These are phyloP conservation scores for Solanum chaucha DNA, from an alignment of 257 asterid species.

Conservation along the genomic window DNA sequence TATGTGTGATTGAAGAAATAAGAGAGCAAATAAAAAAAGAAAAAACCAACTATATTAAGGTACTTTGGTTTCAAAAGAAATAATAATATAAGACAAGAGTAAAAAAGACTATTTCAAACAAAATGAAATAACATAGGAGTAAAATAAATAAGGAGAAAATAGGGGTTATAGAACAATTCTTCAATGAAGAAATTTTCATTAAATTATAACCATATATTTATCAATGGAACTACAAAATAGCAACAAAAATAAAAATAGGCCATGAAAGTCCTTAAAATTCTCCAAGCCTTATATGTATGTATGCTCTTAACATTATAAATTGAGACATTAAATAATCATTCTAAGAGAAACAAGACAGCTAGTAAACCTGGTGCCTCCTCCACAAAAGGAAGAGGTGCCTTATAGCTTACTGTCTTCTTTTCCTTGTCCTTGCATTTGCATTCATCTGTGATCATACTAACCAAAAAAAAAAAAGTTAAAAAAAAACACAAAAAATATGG, in stretches of 20 bases:
- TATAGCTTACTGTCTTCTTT: neutral
- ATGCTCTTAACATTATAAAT: neutral
- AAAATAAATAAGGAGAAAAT: neutral
- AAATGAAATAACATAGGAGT: neutral
- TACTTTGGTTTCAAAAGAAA: neutral
- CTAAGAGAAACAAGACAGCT: neutral
- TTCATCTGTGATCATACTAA: neutral
- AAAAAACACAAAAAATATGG: neutral
- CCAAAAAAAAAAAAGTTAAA: neutral
- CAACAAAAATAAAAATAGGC: neutral
- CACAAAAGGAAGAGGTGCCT: constrained; percentile 2
- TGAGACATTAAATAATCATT: neutral
- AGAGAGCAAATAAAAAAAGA: neutral
- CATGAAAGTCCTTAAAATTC: neutral
- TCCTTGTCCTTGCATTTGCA: neutral
- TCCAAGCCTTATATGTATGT: neutral
- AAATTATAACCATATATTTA: neutral
- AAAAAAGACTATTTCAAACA: neutral
- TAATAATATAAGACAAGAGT: neutral
- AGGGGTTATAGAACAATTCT: neutral
- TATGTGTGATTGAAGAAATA: neutral
- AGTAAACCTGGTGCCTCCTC: neutral
- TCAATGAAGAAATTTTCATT: neutral
- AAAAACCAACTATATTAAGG: neutral
- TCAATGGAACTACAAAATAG: neutral